Evolutionary conservation across 371 early-diverging fungal genomes (phyloP), one percentile per base, ranked within the genome.

Genomic region (Apophysomyces trapeziformis): DNA sequence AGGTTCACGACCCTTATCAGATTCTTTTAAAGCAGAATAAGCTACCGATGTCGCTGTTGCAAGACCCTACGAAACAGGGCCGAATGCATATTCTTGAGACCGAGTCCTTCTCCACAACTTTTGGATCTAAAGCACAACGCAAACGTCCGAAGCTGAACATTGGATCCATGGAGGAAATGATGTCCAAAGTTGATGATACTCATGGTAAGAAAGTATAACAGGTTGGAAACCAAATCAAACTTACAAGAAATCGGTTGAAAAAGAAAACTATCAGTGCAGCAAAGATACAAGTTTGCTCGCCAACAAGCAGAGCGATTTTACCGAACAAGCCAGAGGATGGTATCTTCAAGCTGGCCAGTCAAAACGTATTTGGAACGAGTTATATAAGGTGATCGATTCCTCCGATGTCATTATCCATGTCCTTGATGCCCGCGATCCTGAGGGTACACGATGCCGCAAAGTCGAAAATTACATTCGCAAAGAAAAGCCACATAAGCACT

Each of bases 321-420:
- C 78, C 1, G 93, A 92, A 68, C 92, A 87, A 38, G 88, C 87
- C 38, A 88, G 92, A 69, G 95, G 94, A 70, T 93, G 93, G 74
- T 89, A 93, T 68, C 92, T 98, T 70, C 87, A 87, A 50, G 96
- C 96, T 63, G 99, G 99, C 67, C 96, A 97, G 77, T 98, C 98
- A 32, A 95, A 93, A 78, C 93, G 99, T 77, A 99, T 99, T 60
- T 99, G 99, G 99, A 93, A 93, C 76, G 99, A 99, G 78, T 81
- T 99, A 47, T 99, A 99, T 87, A 99, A 99, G 87, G 99, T 99
- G 47, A 92, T 99, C 44, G 99, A 99, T 79, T 95, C 96, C 12
- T 97, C 98, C 1, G 99, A 99, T 84, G 97, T 99, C 21, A 87
- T 99, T 60, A 90, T 99, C 50, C 99, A 99, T 71, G 99, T 99